A percentile compares a stretch with the other conserved stretches of the same genome.
Conservation (phyloP, 768 basidiomycete species). For the Lactarius vividus region DNA sequence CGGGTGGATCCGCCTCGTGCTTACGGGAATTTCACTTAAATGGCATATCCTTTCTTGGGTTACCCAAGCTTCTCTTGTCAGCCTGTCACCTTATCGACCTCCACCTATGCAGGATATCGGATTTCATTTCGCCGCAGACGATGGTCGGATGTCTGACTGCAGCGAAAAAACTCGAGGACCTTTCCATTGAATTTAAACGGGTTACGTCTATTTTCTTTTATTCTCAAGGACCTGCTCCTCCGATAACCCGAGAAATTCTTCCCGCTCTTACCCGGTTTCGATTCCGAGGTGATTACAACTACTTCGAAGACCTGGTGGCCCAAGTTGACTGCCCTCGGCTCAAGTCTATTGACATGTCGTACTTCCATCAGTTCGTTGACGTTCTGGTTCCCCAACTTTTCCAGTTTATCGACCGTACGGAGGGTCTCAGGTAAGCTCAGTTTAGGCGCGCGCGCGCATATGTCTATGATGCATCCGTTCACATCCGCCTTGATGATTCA, state of each 20-base stretch:
- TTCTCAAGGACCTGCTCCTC: neutral
- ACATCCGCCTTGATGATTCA: no score
- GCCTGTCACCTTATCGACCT: no score
- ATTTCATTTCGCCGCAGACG: neutral
- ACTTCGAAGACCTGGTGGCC: constrained; percentile 1
- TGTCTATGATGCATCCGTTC: no score
- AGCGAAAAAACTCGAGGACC: neutral
- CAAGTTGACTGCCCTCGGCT: neutral
- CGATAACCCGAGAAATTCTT: neutral
- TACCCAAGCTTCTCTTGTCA: no score
- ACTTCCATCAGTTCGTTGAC: neutral
- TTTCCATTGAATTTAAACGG: neutral
- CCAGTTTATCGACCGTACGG: no score
- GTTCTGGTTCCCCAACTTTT: neutral
- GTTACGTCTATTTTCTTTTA: neutral
- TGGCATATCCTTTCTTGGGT: no score
- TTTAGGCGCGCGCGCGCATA: no score
- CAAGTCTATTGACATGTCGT: neutral
- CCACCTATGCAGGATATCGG: neutral
- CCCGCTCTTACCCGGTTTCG: neutral
- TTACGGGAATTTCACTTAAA: no score
- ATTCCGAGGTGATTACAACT: neutral
- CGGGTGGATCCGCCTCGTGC: no score
- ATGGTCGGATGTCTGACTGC: neutral
- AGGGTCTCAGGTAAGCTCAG: no score